Conservation (phyloP, 1,284 basidiomycete genomes). For the Sanghuangporus baumii region DNA sequence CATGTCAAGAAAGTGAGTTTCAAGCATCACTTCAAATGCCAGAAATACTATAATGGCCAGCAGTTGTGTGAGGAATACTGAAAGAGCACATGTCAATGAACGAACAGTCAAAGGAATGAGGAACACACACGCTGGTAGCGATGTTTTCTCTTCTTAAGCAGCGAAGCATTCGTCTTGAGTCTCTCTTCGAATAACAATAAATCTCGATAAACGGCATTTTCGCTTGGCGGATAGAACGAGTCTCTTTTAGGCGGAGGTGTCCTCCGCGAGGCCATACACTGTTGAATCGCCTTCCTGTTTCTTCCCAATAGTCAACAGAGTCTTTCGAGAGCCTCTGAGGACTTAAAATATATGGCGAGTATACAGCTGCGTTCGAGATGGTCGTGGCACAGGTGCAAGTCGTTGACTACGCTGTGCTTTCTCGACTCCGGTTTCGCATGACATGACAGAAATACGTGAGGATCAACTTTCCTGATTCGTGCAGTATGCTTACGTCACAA, state of each 20-base stretch:
- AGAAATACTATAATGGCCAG: slow-evolving; percentile 66
- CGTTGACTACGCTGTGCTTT: neutral
- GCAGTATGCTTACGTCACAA: neutral
- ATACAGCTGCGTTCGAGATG: neutral
- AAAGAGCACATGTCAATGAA: neutral
- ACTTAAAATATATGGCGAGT: neutral
- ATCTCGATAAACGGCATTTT: slow-evolving; percentile 80
- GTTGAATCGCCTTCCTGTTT: neutral
- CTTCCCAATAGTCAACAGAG: neutral
- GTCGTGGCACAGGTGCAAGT: neutral
- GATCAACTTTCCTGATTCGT: neutral
- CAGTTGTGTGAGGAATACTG: slow-evolving; percentile 76
- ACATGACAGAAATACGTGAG: neutral
- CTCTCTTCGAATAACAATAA: slow-evolving; percentile 93
- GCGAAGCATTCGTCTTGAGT: slow-evolving; percentile 87
- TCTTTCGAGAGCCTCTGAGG: neutral
- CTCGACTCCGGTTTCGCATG: neutral
- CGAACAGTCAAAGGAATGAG: slow-evolving; percentile 1
- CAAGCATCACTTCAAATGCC: slow-evolving; percentile 66
- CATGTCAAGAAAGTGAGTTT: slow-evolving; percentile 60
- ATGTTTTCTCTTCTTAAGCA: slow-evolving; percentile 74
- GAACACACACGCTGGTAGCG: slow-evolving; percentile 78
- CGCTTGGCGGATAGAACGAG: slow-evolving; percentile 58
- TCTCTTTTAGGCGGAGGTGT: slow-evolving; percentile 38
- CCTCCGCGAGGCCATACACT: slow-evolving; percentile 30